Evolutionary conservation across 1,139 yeast species (phyloP), one percentile per base, ranked within the genome.

Genomic region (Diutina siamensis): DNA sequence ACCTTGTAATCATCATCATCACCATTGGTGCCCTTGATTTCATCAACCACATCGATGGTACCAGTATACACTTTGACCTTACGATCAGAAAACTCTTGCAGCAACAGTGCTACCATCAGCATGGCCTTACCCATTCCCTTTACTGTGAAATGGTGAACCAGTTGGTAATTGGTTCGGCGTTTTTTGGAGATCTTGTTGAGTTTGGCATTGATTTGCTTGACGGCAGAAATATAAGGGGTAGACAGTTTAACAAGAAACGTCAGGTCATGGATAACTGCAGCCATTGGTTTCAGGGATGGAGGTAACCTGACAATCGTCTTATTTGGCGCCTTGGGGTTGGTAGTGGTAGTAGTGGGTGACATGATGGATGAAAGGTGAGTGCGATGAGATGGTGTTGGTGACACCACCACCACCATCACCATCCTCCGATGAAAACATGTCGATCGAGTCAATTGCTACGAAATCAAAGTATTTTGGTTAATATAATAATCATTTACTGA

Each of bases 81-180:
- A 52, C 68, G 64, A 10, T 67, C 64, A 44, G 65, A 59, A 22
- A 71, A 71, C 36, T 64, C 65, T 50, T 74, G 72, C 55, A 75
- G 80, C 50, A 72, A 68, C 25, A 76, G 56, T 0, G 75, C 86
- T 27, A 38, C 42, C 21, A n/a, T 38, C 2, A 32, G 32, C 1
- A 81, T 51, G 5, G 84, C 72, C 46, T 70, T 72, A 1, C 89
- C 89, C 86, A 82, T 80, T 0, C 87, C 92, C 50, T 76, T 64
- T 2, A 83, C 71, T 0, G 72, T 65, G 15, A 82, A 63, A 54
- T 65, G 74, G 38, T 67, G 59, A 1, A 67, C 63, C 32, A 66
- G 62, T 47, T 63, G 66, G 51, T 61, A 68, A 13, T 38, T 38
- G 4, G 42, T 38, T 1, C 13, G 5, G 4, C 32, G 12, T 38